Percentiles rank a stretch among this genome's conserved stretches.
phyloP scores from a whole-genome alignment of 345 rosid species.

The Ceriops tagal region DNA sequence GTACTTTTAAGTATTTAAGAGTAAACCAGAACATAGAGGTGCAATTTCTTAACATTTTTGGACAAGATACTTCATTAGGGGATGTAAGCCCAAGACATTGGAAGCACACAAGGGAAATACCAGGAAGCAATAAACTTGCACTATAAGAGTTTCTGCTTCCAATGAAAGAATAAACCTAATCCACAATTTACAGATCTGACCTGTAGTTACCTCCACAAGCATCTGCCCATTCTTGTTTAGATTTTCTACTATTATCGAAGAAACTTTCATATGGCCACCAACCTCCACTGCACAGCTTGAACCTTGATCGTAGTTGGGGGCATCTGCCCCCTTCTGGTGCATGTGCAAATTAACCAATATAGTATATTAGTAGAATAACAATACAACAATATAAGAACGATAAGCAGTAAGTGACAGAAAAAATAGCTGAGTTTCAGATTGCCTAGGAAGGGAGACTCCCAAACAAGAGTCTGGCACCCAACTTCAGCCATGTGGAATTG shows the following conservation, averaged over 20 bases:
- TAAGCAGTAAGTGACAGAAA: background rate
- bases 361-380: background rate
- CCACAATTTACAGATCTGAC: background rate
- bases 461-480: background rate
- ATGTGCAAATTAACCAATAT: constrained; percentile 42
- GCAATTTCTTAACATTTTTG: background rate
- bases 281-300: constrained; percentile 86
- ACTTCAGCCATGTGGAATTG: background rate
- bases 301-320: constrained; percentile 49
- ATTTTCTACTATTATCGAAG: constrained; percentile 89
- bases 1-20: constrained; percentile 3
- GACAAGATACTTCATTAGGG: no score
- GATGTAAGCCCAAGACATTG: background rate
- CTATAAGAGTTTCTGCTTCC: background rate
- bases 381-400: background rate
- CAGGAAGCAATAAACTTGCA: background rate
- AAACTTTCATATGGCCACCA: constrained; percentile 85
- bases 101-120: background rate
- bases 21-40: background rate
- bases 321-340: constrained; percentile 53
- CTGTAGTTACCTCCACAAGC: constrained; percentile 69
- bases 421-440: constrained; percentile 1
- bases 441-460: background rate
- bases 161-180: constrained; percentile 7
- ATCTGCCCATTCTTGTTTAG: constrained; percentile 76